phyloP scores from a whole-genome alignment of 495 filamentous ascomycete species.

The Trichoderma reesei region DNA sequence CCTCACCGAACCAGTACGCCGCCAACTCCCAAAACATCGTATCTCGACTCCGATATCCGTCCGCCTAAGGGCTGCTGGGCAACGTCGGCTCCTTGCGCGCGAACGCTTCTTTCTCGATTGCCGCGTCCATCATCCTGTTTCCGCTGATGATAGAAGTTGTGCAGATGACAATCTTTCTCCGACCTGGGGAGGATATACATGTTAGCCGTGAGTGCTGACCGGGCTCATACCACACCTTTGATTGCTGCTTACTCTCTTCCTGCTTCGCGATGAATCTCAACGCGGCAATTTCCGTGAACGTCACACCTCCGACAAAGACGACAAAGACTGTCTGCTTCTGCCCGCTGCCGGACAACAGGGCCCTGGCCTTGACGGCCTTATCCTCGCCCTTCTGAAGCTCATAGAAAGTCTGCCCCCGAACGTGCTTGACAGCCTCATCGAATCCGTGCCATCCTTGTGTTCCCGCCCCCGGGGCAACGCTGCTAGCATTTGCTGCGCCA shows the following conservation, averaged over 20 bases:
- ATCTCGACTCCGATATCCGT: neutral
- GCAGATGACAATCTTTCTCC: conserved; percentile 78
- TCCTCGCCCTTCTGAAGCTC: conserved; percentile 90
- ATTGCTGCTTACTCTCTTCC: conserved; percentile 55
- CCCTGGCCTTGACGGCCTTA: conserved; percentile 80
- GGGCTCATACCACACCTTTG: neutral
- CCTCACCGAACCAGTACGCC: neutral
- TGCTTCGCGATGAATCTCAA: conserved; percentile 80
- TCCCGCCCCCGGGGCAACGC: conserved; percentile 42
- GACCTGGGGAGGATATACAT: conserved; percentile 26
- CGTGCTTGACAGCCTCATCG: conserved; percentile 78
- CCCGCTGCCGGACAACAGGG: conserved; percentile 63
- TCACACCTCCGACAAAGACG: conserved; percentile 90
- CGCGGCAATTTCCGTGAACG: conserved; percentile 91
- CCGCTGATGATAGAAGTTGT: conserved; percentile 89
- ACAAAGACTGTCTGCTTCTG: conserved; percentile 80
- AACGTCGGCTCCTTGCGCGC: conserved; percentile 27
- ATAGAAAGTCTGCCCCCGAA: conserved; percentile 78
- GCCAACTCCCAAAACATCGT: neutral
- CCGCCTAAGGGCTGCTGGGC: neutral
- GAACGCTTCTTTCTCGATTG: conserved; percentile 65
- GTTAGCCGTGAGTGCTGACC: conserved; percentile 13
- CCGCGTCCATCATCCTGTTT: conserved; percentile 78
- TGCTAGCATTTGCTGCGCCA: conserved; percentile 36
- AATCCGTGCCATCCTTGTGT: conserved; percentile 84